Evolutionary conservation across 176 grass and related monocot species (phyloP).

Genomic region (Oryza punctata): DNA sequence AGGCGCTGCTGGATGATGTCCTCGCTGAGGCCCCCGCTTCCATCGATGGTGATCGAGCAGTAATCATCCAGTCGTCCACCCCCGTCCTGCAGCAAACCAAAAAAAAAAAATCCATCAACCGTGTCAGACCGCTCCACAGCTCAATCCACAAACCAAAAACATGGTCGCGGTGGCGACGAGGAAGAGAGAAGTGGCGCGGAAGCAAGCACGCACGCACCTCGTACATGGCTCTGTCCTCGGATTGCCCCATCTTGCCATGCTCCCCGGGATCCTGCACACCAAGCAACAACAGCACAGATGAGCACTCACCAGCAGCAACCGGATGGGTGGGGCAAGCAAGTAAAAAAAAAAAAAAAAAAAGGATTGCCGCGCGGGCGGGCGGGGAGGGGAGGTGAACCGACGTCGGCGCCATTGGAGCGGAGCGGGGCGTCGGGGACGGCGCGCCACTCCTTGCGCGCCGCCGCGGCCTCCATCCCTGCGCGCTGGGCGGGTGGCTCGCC

Average conservation of each 20-base stretch:
- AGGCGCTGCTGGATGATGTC: constrained; percentile 78
- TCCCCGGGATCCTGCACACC: constrained; percentile 50
- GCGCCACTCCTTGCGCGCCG: constrained; percentile 91
- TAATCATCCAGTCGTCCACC: constrained; percentile 42
- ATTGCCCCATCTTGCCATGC: constrained; percentile 56
- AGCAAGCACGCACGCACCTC: constrained; percentile 52
- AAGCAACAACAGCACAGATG: constrained; percentile 17
- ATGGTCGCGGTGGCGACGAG: neutral
- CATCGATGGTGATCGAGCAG: constrained; percentile 80
- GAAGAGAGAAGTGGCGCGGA: too few species aligned
- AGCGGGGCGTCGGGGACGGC: constrained; percentile 73
- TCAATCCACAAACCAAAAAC: neutral
- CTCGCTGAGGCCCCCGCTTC: constrained; percentile 57
- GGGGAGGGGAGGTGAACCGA: neutral
- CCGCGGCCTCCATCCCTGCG: constrained; percentile 42
- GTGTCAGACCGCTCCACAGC: neutral
- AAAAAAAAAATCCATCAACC: constrained; percentile 4
- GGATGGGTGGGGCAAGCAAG: too few species aligned
- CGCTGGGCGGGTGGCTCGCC: neutral
- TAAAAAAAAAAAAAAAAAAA: too few species aligned
- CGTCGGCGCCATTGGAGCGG: constrained; percentile 75
- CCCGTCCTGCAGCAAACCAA: constrained; percentile 49
- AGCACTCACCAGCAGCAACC: neutral
- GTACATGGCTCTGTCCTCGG: constrained; percentile 73
- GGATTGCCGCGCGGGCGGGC: too few species aligned